Evolutionary conservation across 2,329 filamentous ascomycete species (phyloP), one percentile per base, ranked within the genome.

Genomic region (Aspergillus sp.): DNA sequence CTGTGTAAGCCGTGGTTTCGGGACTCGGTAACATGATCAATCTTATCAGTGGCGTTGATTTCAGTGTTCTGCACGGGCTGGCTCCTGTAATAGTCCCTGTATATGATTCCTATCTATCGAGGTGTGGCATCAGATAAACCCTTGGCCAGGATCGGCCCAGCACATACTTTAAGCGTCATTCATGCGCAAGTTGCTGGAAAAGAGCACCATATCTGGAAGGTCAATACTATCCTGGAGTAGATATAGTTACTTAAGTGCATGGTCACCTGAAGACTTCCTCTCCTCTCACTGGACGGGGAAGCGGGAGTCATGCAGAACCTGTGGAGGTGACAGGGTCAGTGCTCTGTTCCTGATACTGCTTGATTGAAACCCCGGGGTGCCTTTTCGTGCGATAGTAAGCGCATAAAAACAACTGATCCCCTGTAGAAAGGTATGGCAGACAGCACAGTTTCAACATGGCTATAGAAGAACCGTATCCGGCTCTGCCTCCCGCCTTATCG

Each of bases 131-230:
- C 25, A 50, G 30, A 32, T 50, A 12, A 30, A 17, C 13, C 13
- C 7, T n/a, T 49, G 13, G 21, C 23, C 13, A 49, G 5, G 15
- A 28, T 49, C 15, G 23, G 45, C 21, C 32, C 45, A 25, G n/a
- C 7, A 19, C 15, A 9, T 17, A 21, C 15, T 4, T 25, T 1
- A 23, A 10, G 17, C 7, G 12, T 36, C n/a, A 13, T 7, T 7
- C 8, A 38, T 23, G 17, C 41, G 21, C 30, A 54, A 15, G 32
- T 13, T n/a, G 6, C 58, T 59, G 66, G 66, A 65, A 65, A 64
- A 45, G 7, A 38, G 48, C 59, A 58, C 65, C 65, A 36, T 28
- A 65, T 68, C 12, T 36, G 65, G 66, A 52, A 68, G 62, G 25
- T 23, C 32, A 47, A 58, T 30, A 23, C 30, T 25, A 43, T 21